These are phyloP conservation scores for Lasiosphaeria ovina DNA, from an alignment of 495 filamentous ascomycete species.

Conservation along the genomic window DNA sequence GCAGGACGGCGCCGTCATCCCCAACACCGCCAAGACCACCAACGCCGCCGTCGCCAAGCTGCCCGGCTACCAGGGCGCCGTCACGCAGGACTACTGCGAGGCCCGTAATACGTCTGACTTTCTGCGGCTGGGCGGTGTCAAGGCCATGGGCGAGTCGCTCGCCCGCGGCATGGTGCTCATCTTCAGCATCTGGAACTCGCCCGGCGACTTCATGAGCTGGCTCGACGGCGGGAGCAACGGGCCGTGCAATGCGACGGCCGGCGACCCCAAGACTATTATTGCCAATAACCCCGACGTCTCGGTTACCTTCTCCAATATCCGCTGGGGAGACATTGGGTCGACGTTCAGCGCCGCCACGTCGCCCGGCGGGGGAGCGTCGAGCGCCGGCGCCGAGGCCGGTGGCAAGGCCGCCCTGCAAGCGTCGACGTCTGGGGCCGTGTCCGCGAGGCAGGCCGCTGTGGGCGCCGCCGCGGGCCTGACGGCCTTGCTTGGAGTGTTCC, in stretches of 20 bases:
- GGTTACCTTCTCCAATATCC: conserved; percentile 62
- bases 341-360: conserved; percentile 36
- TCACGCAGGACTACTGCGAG: conserved; percentile 58
- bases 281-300: conserved; percentile 44
- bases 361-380: not conserved
- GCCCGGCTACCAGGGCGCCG: conserved; percentile 45
- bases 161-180: conserved; percentile 63
- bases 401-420: not conserved
- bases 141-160: conserved; percentile 57
- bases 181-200: conserved; percentile 64
- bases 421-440: not conserved
- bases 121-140: conserved; percentile 53
- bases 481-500: conserved; percentile 3
- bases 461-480: conserved; percentile 6
- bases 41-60: conserved; percentile 33
- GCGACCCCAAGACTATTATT: conserved; percentile 50
- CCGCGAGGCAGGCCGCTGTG: not conserved
- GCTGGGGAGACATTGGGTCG: conserved; percentile 61
- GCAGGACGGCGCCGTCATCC: conserved; percentile 57
- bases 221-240: conserved; percentile 56
- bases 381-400: conserved; percentile 1
- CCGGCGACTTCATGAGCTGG: conserved; percentile 61
- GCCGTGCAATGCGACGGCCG: conserved; percentile 57
- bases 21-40: conserved; percentile 36
- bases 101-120: conserved; percentile 54